These are phyloP conservation scores for Neurospora sp. DNA, from an alignment of 495 filamentous ascomycete species.

Conservation along the genomic window DNA sequence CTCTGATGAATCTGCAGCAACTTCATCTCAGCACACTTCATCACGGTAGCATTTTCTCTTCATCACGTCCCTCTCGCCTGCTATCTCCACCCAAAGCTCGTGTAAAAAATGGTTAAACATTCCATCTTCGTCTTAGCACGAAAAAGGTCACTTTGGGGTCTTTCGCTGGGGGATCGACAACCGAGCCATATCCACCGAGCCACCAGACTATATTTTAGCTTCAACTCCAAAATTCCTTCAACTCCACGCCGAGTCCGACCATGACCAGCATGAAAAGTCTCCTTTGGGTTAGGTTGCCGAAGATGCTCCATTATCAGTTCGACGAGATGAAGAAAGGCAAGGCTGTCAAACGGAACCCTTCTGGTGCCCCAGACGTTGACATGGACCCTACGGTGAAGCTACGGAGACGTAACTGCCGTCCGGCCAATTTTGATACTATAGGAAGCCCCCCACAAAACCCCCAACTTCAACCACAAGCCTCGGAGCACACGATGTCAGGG, in stretches of 20 bases:
- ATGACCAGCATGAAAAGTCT: not conserved
- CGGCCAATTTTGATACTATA: not conserved
- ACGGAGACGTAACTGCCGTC: not conserved
- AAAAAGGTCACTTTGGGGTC: not conserved
- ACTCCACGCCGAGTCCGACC: not conserved
- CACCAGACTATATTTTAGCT: not conserved
- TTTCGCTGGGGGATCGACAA: not conserved
- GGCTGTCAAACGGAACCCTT: not conserved
- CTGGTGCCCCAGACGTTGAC: not conserved
- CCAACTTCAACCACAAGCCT: not conserved
- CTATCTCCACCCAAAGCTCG: not conserved
- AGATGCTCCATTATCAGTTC: not conserved
- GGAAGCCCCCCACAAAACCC: not conserved
- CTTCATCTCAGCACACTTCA: not conserved
- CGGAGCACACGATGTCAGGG: not conserved
- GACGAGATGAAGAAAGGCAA: not conserved
- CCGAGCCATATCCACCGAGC: not conserved
- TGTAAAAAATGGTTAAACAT: not conserved
- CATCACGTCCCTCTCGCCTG: not conserved
- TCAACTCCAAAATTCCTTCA: not conserved
- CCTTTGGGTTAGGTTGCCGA: not conserved
- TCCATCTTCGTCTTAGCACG: not conserved
- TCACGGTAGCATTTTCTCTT: not conserved
- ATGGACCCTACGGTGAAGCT: not conserved
- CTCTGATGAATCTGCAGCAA: not conserved